Evolutionary conservation across 78 protist genomes (phyloP).

Genomic region (Cavenderia fasciculata): DNA sequence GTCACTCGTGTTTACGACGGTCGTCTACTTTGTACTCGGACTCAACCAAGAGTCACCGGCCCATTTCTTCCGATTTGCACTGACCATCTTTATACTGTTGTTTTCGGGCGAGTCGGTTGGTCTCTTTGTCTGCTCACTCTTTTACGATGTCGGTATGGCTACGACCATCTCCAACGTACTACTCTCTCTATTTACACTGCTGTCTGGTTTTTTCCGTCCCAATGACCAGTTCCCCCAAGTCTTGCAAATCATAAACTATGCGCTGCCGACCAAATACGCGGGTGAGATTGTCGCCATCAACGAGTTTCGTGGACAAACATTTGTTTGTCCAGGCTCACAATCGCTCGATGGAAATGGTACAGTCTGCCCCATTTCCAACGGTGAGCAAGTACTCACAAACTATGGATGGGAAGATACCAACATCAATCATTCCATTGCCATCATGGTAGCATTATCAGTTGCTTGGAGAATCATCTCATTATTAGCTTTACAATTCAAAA

Average conservation of each 20-base stretch:
- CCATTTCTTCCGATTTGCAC: neutral
- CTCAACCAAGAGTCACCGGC: neutral
- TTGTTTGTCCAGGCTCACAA: constrained; percentile 31
- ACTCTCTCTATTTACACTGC: neutral
- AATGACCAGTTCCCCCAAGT: neutral
- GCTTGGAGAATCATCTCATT: neutral
- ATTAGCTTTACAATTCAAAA: constrained; percentile 14
- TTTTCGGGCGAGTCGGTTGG: constrained; percentile 41
- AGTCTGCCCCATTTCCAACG: neutral
- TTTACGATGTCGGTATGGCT: constrained; percentile 24
- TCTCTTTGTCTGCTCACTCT: constrained; percentile 22
- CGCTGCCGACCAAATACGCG: constrained; percentile 31
- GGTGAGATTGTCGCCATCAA: constrained; percentile 5
- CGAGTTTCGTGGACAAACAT: constrained; percentile 11
- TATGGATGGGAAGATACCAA: constrained; percentile 22
- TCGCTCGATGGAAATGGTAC: constrained; percentile 12
- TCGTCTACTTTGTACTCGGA: constrained; percentile 11
- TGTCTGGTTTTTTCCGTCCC: constrained; percentile 37
- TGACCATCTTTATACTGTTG: neutral
- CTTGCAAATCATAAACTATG: constrained; percentile 15
- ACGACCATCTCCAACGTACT: constrained; percentile 19
- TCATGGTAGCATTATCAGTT: constrained; percentile 4
- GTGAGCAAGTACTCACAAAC: constrained; percentile 1
- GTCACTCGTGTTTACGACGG: neutral
- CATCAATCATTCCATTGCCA: neutral